These are phyloP conservation scores for Prunus dulcis DNA, from an alignment of 306 rosid genomes.

Conservation along the genomic window DNA sequence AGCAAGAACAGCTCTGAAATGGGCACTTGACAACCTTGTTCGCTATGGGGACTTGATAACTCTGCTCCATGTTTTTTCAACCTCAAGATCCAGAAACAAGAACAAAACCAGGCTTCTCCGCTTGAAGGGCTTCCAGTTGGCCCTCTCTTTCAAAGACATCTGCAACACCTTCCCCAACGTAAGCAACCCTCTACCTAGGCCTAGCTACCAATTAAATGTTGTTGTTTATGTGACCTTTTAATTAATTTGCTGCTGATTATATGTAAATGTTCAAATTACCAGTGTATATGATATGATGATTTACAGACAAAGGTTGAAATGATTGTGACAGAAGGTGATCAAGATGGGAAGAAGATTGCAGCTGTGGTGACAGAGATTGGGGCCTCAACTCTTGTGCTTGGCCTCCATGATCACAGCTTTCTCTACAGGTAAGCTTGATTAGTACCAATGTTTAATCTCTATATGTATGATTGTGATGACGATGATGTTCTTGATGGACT, in stretches of 20 bases:
- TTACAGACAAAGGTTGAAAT: constrained; percentile 95
- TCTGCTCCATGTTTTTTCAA: constrained; percentile 71
- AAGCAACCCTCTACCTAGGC: neutral
- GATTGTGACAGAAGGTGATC: constrained; percentile 73
- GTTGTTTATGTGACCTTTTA: too few relatives aligned
- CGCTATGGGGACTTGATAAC: constrained; percentile 74
- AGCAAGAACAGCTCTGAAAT: constrained; percentile 71
- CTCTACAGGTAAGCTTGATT: constrained; percentile 70
- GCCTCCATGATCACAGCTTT: constrained; percentile 91
- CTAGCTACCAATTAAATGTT: too few relatives aligned
- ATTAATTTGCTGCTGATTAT: neutral
- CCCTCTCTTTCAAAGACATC: constrained; percentile 77
- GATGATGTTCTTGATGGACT: constrained; percentile 8
- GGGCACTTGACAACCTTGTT: constrained; percentile 76
- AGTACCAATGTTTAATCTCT: neutral
- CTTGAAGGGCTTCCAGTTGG: constrained; percentile 66
- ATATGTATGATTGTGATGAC: neutral
- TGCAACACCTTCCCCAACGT: constrained; percentile 68
- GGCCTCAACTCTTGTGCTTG: constrained; percentile 73
- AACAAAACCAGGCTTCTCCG: constrained; percentile 57
- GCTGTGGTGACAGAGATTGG: constrained; percentile 61
- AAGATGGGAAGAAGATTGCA: constrained; percentile 64
- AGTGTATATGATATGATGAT: constrained; percentile 27
- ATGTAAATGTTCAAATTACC: neutral
- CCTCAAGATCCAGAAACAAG: constrained; percentile 53